Evolutionary conservation across 1,284 basidiomycete species (phyloP).

Genomic region (Boletus coffeatus): DNA sequence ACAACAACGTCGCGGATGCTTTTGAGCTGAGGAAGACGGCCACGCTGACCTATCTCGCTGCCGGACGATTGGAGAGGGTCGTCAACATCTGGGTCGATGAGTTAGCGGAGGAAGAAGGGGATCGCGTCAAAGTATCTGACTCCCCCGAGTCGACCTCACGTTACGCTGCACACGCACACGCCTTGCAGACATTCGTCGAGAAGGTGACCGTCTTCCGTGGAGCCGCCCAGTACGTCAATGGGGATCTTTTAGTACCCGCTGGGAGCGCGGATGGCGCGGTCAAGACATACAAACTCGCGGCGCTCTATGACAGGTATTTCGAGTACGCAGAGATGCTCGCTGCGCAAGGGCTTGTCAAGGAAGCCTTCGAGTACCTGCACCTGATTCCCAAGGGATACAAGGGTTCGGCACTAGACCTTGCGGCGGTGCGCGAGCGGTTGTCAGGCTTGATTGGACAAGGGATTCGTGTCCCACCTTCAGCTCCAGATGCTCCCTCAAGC

Average conservation of each 20-base stretch:
- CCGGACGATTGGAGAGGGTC: conserved; percentile 84
- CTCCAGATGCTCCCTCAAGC: conserved; percentile 21
- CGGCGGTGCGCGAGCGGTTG: conserved; percentile 60
- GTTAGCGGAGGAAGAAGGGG: conserved; percentile 78
- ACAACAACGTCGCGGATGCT: conserved; percentile 37
- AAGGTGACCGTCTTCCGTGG: conserved; percentile 94
- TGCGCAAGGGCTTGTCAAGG: conserved; percentile 82
- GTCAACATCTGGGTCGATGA: conserved; percentile 94
- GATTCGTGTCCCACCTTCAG: conserved; percentile 20
- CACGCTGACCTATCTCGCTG: conserved; percentile 89
- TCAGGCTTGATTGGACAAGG: conserved; percentile 41
- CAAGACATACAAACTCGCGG: conserved; percentile 78
- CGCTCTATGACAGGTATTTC: conserved; percentile 89
- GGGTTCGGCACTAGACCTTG: conserved; percentile 54
- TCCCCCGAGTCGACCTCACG: conserved; percentile 41
- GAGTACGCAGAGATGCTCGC: conserved; percentile 95
- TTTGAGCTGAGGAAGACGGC: conserved; percentile 81
- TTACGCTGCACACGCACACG: conserved; percentile 85
- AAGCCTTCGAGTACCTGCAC: conserved; percentile 79
- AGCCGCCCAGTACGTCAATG: conserved; percentile 85
- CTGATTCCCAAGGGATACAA: conserved; percentile 81
- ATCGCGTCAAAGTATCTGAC: conserved; percentile 14
- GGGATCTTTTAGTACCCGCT: conserved; percentile 49
- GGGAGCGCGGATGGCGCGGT: conserved; percentile 40
- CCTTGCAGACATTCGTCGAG: conserved; percentile 93